phyloP scores from a whole-genome alignment of 2,329 filamentous ascomycete species.

The Colletotrichum chrysophilum region DNA sequence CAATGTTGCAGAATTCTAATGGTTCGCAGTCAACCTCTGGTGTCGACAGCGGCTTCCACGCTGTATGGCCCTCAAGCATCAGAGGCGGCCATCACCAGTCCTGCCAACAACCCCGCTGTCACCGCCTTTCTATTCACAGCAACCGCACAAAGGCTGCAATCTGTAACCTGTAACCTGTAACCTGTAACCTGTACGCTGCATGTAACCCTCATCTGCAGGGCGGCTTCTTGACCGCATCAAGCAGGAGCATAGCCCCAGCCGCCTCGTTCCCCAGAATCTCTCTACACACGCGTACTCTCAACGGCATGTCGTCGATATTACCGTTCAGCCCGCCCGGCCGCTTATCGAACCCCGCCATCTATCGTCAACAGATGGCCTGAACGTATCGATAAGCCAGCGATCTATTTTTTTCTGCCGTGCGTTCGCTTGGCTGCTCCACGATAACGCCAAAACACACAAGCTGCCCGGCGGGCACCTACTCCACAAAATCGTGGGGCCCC shows the following conservation, averaged over 20 bases:
- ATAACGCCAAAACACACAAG: neutral
- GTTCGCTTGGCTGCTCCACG: neutral
- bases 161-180: neutral
- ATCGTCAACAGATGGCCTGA: neutral
- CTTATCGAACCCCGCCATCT: conserved; percentile 12
- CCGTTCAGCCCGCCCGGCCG: neutral
- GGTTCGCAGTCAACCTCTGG: neutral
- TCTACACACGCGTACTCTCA: neutral
- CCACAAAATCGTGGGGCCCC: conserved; percentile 18
- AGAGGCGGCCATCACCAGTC: neutral
- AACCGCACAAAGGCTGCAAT: neutral
- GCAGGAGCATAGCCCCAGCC: neutral
- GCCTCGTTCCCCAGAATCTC: neutral
- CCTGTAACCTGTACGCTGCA: too few species aligned
- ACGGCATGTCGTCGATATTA: conserved; percentile 11
- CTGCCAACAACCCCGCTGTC: conserved; percentile 27
- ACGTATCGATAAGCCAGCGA: conserved; percentile 6
- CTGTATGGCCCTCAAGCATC: neutral
- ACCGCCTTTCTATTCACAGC: conserved; percentile 30
- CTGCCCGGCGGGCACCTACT: neutral
- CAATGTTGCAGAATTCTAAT: neutral
- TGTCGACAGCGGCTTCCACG: neutral
- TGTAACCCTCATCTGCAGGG: neutral
- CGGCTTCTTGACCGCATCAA: neutral
- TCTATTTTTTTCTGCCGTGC: neutral